Conservation (phyloP, 1,139 yeast species). For the Williopsis jadinii region DNA sequence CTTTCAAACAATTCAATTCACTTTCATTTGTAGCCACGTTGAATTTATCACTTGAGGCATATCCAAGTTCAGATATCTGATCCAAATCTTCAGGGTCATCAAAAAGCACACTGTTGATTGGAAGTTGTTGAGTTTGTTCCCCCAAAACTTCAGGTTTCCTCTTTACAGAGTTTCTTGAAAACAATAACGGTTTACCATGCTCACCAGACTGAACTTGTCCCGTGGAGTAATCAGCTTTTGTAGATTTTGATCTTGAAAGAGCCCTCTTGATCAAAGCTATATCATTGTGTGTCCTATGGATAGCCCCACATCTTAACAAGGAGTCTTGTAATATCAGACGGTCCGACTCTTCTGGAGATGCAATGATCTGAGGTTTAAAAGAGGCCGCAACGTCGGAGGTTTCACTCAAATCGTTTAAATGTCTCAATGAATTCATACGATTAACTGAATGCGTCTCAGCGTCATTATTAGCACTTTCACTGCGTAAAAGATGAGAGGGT, state of each 20-base stretch:
- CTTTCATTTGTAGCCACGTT: slow-evolving; percentile 12
- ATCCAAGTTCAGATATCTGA: slow-evolving; percentile 1
- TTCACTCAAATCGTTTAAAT: background rate
- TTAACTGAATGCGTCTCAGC: background rate
- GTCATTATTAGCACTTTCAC: too few species aligned
- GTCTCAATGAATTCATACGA: background rate
- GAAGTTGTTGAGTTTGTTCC: too few species aligned
- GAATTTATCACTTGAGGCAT: slow-evolving; percentile 1
- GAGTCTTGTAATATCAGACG: slow-evolving; percentile 1
- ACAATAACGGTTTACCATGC: background rate
- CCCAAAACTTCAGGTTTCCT: too few species aligned
- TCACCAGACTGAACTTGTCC: background rate
- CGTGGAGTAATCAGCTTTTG: background rate
- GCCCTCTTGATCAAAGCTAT: background rate
- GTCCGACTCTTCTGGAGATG: slow-evolving; percentile 1
- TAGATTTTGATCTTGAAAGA: background rate
- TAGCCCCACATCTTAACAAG: background rate
- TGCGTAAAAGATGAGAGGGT: slow-evolving; percentile 1
- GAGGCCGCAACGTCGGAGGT: background rate
- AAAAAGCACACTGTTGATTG: too few species aligned
- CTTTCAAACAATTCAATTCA: slow-evolving; percentile 12
- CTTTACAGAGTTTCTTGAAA: background rate
- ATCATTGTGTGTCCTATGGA: background rate
- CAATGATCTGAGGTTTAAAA: background rate
- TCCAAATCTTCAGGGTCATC: background rate